phyloP scores from a whole-genome alignment of 1,139 yeast species.

The Saccharomycopsis phalli region DNA sequence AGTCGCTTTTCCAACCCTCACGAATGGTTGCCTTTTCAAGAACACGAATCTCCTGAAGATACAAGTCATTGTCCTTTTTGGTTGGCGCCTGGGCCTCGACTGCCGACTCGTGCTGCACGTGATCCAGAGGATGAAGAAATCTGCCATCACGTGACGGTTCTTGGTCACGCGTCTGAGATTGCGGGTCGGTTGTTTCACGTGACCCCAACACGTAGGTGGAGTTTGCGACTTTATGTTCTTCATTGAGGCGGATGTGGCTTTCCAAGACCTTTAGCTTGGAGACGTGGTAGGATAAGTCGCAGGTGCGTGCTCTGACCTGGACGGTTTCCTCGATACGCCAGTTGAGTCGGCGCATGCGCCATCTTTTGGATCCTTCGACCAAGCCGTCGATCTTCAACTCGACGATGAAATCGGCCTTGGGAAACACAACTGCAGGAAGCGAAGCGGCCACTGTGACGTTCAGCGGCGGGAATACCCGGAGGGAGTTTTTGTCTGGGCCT shows the following conservation, averaged over 20 bases:
- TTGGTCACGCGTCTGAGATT: background rate
- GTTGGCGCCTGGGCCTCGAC: slow-evolving; percentile 14
- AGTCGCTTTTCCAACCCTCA: slow-evolving; percentile 93
- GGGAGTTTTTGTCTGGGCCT: slow-evolving; percentile 78
- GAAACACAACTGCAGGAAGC: slow-evolving; percentile 81
- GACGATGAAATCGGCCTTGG: slow-evolving; percentile 75
- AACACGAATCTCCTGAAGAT: slow-evolving; percentile 63
- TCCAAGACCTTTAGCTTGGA: slow-evolving; percentile 40
- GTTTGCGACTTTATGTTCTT: slow-evolving; percentile 9
- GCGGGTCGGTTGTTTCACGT: background rate
- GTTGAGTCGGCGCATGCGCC: slow-evolving; percentile 84
- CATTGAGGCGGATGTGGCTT: slow-evolving; percentile 29
- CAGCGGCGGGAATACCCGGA: slow-evolving; percentile 93
- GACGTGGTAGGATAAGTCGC: slow-evolving; percentile 40
- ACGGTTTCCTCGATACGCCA: slow-evolving; percentile 89
- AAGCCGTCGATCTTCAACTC: slow-evolving; percentile 80
- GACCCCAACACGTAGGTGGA: slow-evolving; percentile 5
- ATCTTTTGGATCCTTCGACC: slow-evolving; percentile 47
- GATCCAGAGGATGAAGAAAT: slow-evolving; percentile 17
- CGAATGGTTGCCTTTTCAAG: slow-evolving; percentile 73
- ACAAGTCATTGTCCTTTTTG: slow-evolving; percentile 35
- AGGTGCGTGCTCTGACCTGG: slow-evolving; percentile 49
- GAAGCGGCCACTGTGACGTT: slow-evolving; percentile 80
- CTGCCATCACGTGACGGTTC: background rate
- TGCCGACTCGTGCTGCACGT: slow-evolving; percentile 5